Conservation (phyloP, 2,329 filamentous ascomycete genomes). For the Phialophora macrospora region DNA sequence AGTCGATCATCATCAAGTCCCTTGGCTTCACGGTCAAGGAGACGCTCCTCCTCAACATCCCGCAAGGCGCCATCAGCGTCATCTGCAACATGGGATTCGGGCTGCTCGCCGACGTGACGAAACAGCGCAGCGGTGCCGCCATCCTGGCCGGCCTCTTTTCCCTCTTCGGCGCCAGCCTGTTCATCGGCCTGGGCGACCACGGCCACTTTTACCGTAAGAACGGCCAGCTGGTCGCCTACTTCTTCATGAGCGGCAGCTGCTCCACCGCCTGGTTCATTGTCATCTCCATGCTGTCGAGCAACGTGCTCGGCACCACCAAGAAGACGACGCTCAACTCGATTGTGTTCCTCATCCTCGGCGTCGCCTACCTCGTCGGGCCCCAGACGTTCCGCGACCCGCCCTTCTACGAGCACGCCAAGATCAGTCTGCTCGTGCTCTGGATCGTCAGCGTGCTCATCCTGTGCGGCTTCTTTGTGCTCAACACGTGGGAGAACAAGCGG, state of each 20-base stretch:
- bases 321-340: constrained; percentile 20
- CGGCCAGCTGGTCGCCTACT: constrained; percentile 16
- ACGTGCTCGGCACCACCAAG: constrained; percentile 17
- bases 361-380: constrained; percentile 13
- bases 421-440: constrained; percentile 15
- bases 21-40: constrained; percentile 18
- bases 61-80: constrained; percentile 14
- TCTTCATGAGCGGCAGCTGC: constrained; percentile 17
- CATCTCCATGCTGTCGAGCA: constrained; percentile 17
- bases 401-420: constrained; percentile 18
- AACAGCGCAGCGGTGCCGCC: constrained; percentile 10
- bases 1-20: constrained; percentile 18
- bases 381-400: constrained; percentile 15
- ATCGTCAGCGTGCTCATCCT: constrained; percentile 16
- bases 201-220: constrained; percentile 16
- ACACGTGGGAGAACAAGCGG: constrained; percentile 16
- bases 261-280: constrained; percentile 15
- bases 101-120: constrained; percentile 10
- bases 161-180: constrained; percentile 12
- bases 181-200: constrained; percentile 15
- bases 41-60: constrained; percentile 17
- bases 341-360: constrained; percentile 18
- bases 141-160: constrained; percentile 16
- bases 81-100: constrained; percentile 19
- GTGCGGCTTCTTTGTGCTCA: constrained; percentile 15